Evolutionary conservation across 352 stramenopile species (phyloP), one percentile per base, ranked within the genome.

Genomic region (Phytophthora ramorum): DNA sequence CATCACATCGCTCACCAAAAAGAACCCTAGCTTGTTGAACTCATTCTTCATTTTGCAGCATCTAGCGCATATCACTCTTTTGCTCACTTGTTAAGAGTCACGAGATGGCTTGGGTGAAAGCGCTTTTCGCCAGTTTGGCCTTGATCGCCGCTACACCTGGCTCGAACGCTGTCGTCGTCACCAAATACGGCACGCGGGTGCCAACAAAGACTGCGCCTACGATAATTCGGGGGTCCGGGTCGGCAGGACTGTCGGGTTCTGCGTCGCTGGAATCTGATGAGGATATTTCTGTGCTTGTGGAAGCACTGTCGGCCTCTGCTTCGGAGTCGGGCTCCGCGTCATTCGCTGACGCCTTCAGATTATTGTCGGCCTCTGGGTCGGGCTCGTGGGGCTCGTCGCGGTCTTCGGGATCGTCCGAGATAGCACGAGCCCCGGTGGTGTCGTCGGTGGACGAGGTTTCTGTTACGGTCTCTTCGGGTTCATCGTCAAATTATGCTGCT

Each of bases 1-100:
- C 47, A 65, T 56, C 59, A 50, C 24, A 59, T 47, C 22, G 28
- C 50, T 26, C 20, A 47, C 22, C 17, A 66, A 52, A 46, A 45
- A 24, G 46, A 54, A 41, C 28, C 28, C 16, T 28, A 58, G 17
- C 34, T 13, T 50, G 7, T 19, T 45, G 9, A 17, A 0, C 16
- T 61, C 65, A 69, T 63, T 69, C 37, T 69, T 35, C 41, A 20
- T 69, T 73, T 73, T 68, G 45, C 65, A 3, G 30, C 40, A 52
- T 56, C 50, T 8, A 35, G 9, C 43, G 17, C 43, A 54, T 35
- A 46, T 22, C 20, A 10, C 34, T 20, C 20, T 12, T 55, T n/a
- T 6, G 46, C 46, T 26, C 13, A 38, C 6, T 41, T n/a, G 16
- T n/a, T 19, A 2, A 24, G 14, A 34, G 49, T 32, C 49, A 8